phyloP scores from a whole-genome alignment of 1,284 basidiomycete species.

The Mycena sp. region DNA sequence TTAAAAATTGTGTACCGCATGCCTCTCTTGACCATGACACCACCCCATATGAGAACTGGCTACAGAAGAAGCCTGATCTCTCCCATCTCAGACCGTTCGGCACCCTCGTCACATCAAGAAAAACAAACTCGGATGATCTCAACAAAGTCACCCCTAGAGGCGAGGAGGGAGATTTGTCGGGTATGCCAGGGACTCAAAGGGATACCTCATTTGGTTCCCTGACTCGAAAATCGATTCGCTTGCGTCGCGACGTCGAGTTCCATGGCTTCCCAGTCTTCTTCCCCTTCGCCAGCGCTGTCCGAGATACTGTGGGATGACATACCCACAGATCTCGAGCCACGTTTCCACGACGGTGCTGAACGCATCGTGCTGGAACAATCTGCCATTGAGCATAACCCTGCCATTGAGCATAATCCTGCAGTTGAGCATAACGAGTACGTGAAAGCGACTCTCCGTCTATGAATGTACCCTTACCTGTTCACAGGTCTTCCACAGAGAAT shows the following conservation, averaged over 20 bases:
- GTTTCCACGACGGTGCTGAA: not conserved
- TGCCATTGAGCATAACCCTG: conserved; percentile 13
- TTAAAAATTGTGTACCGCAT: conserved; percentile 29
- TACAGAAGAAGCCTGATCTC: conserved; percentile 29
- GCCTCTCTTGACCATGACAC: conserved; percentile 23
- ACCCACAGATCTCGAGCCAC: conserved; percentile 27
- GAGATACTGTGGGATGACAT: conserved; percentile 37
- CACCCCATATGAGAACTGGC: conserved; percentile 38
- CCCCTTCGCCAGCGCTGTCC: conserved; percentile 32
- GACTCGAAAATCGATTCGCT: conserved; percentile 19
- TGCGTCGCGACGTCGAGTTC: conserved; percentile 32
- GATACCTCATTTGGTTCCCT: conserved; percentile 30
- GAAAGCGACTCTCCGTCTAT: too few species aligned
- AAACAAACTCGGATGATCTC: conserved; percentile 31
- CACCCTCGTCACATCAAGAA: conserved; percentile 16
- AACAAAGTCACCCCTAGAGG: conserved; percentile 12
- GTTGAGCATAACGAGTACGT: too few species aligned
- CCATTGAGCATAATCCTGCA: conserved; percentile 23
- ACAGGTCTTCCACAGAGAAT: too few species aligned
- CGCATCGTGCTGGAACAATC: conserved; percentile 9
- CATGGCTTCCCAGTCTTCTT: conserved; percentile 45
- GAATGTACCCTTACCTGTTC: too few species aligned
- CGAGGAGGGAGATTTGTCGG: conserved; percentile 24
- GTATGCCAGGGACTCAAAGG: conserved; percentile 26
- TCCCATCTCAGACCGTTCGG: conserved; percentile 26